Evolutionary conservation across 192 early-diverging fungal genomes (phyloP), one percentile per base, ranked within the genome.

Genomic region (Coemansia aciculifera): DNA sequence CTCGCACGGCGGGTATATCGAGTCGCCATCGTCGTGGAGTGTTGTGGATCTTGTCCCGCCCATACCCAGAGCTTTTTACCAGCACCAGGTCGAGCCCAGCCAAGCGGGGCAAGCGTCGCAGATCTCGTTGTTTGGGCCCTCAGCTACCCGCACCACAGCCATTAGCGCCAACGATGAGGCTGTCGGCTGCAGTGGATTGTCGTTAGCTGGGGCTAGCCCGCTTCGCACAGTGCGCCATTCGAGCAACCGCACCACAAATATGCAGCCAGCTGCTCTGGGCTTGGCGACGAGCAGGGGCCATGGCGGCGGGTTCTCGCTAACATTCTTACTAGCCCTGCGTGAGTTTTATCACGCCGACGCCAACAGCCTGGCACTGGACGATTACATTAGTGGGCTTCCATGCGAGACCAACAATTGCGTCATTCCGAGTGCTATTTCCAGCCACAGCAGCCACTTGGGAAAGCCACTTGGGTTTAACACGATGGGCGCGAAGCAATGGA

Each of bases 321-420:
- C 74, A 0, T 82, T 82, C 46, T 48, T 82, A 21, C 29, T 48
- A 5, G 37, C 66, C 7, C 39, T 74, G 37, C 74, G 71, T 46
- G 79, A 74, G 3, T 57, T 77, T 38, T 77, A 74, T 54, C 62
- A 82, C 43, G 62, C 59, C 13, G 75, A 82, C 0, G 71, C 74
- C 34, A 64, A 70, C 31, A 34, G 42, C 2, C 5, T 15, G 2
- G 79, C 74, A 0, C 52, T 82, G 5, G 19, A 36, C 27, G 29
- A 39, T 13, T 29, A 77, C 15, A n/a, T 75, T 3, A 42, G 37
- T 10, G 73, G 63, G 3, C 40, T 49, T 5, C 54, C 43, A 1
- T 5, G n/a, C 10, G 65, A 62, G 12, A 17, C 54, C 54, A 46
- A 19, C 60, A 62, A 46, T 21, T 62, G 66, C 39, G 36, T 73